Percentiles rank a stretch among this genome's conserved stretches.
phyloP scores from a whole-genome alignment of 345 rosid species.

The Cardamine chenopodiifolia region DNA sequence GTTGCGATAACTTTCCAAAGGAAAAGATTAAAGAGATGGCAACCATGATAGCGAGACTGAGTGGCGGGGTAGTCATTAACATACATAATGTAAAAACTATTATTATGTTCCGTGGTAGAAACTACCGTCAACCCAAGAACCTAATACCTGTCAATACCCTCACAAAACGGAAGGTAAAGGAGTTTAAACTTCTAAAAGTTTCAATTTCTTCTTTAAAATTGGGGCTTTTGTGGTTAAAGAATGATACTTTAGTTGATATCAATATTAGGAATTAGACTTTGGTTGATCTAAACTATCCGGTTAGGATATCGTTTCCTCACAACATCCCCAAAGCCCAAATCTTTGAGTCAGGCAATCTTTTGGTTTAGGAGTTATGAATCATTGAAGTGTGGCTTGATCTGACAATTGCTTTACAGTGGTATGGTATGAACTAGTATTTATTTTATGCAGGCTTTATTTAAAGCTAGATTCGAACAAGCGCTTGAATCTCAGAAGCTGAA shows the following conservation, averaged over 20 bases:
- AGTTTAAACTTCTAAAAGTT: neutral
- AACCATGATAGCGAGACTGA: constrained; percentile 79
- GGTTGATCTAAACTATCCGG: neutral
- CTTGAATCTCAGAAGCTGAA: constrained; percentile 97
- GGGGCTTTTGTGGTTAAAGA: neutral
- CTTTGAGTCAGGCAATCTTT: neutral
- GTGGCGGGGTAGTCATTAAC: constrained; percentile 89
- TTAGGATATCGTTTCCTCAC: neutral
- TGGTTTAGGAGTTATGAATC: neutral
- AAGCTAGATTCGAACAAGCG: constrained; percentile 99
- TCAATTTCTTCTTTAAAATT: constrained; percentile 2
- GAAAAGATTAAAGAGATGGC: constrained; percentile 98
- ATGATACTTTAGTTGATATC: constrained; percentile 19
- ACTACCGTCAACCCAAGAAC: constrained; percentile 92
- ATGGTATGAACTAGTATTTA: constrained; percentile 21
- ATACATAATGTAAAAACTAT: constrained; percentile 88
- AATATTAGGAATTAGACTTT: neutral
- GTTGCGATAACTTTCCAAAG: constrained; percentile 91
- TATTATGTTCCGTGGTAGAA: constrained; percentile 97
- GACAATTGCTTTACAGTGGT: neutral
- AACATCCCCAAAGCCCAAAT: neutral
- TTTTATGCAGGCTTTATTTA: constrained; percentile 81
- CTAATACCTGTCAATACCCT: constrained; percentile 94
- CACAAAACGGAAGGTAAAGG: constrained; percentile 86
- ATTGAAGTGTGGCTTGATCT: neutral